Base-by-base conservation (phyloP, 768 basidiomycete genomes). In the Paxillus rubicundulus region DNA sequence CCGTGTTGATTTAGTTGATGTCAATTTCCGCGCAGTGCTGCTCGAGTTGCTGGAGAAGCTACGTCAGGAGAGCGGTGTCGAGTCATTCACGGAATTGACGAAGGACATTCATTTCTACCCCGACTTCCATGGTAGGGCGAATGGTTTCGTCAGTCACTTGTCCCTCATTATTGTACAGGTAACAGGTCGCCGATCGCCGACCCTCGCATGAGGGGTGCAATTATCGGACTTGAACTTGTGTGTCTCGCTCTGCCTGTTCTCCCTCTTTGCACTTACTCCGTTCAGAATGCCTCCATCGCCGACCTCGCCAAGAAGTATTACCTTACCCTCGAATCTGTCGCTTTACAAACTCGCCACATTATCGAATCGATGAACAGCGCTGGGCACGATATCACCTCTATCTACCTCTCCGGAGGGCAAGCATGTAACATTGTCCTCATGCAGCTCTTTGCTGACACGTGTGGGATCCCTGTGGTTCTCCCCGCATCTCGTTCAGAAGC, bases 141-240 rank as follows among this genome's bases (percentile, higher is more conserved):
- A 12, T 21, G 20, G 18, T 1, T 16, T 20, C 17, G 37, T 32
- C 39, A 21, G 33, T 32, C 13, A 9, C n/a, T 21, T 20, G 44
- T 34, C 33, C 49, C 50, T 49, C 34, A 54, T 8, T 34, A 38
- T 8, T 28, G 34, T 43, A 20, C 69, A 94, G 94, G 96, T 36
- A 99, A 99, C 70, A 81, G 97, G 54, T 98, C 95, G 1, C 97
- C 97, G 1, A 84, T 98, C 41, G 96, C 96, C 2, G 97, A 99
- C 67, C 79, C 91, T n/a, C 84, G 81, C 48, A 97, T 98, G 96
- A 80, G 89, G 34, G 97, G 97, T 17, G 88, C 92, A 45, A 86
- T 98, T 52, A 78, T 85, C 49, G 97, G 97, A 28, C 80, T 98
- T 42, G 79, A 86, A 43, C 82, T 98, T 49, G 87, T 85, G 63